Evolutionary conservation across 148 eudicot species (phyloP).

Genomic region (Tetragonia tetragonoides): DNA sequence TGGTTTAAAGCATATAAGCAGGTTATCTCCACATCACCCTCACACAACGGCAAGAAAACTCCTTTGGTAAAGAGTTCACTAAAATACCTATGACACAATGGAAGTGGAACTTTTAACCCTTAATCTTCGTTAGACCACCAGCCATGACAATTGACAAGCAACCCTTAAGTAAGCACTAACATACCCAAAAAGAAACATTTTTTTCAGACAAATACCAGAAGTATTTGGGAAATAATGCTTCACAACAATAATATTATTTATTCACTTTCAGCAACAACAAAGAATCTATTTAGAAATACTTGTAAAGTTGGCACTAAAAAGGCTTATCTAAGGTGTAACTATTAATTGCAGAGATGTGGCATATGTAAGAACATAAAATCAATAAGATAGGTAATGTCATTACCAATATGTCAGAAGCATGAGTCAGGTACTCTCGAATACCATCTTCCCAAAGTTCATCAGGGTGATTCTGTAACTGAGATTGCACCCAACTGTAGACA

Average conservation of each 20-base stretch:
- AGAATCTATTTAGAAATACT: background rate
- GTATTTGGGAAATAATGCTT: background rate
- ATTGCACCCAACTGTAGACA: slow-evolving; percentile 88
- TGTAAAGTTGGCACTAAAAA: background rate
- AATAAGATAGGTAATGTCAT: background rate
- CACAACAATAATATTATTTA: background rate
- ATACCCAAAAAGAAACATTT: background rate
- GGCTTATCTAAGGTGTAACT: background rate
- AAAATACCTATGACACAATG: background rate
- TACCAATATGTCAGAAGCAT: slow-evolving; percentile 74
- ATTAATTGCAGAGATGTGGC: background rate
- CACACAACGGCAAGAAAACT: background rate
- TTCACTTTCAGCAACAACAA: too few relatives aligned
- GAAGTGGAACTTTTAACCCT: background rate
- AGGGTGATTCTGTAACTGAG: slow-evolving; percentile 74
- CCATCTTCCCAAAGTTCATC: slow-evolving; percentile 99
- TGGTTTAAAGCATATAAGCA: background rate
- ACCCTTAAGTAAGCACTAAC: background rate
- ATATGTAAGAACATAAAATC: background rate
- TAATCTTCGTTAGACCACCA: background rate
- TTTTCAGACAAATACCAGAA: background rate
- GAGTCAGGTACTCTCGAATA: slow-evolving; percentile 62
- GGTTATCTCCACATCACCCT: background rate
- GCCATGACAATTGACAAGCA: background rate
- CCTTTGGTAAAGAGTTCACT: background rate